These are phyloP conservation scores for Kwoniella europaea DNA, from an alignment of 768 basidiomycete genomes.

Conservation along the genomic window DNA sequence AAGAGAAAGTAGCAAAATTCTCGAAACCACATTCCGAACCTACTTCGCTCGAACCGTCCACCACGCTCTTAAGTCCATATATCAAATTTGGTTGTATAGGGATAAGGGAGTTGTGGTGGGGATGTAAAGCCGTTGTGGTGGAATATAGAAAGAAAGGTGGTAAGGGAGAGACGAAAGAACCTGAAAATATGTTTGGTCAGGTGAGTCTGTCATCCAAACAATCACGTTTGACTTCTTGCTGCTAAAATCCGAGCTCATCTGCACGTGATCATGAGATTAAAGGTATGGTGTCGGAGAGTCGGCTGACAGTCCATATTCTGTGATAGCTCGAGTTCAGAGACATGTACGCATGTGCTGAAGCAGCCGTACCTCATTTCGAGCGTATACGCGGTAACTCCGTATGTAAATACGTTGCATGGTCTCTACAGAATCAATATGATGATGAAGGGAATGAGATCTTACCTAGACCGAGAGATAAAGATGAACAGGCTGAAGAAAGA, in stretches of 20 bases:
- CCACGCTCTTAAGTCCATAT: conserved; percentile 55
- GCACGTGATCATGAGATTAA: no score
- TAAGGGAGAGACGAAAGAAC: conserved; percentile 52
- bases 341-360: conserved; percentile 59
- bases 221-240: no score
- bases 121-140: conserved; percentile 48
- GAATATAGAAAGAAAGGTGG: conserved; percentile 36
- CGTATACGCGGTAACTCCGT: conserved; percentile 57
- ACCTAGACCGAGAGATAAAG: conserved; percentile 48
- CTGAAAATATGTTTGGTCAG: conserved; percentile 58
- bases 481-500: conserved; percentile 46
- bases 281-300: no score
- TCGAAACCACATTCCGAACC: conserved; percentile 59
- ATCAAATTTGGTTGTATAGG: conserved; percentile 59
- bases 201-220: conserved; percentile 22
- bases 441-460: conserved; percentile 49
- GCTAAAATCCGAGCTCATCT: no score
- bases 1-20: conserved; percentile 55
- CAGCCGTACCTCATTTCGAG: conserved; percentile 54
- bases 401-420: conserved; percentile 58
- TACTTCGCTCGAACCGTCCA: conserved; percentile 55
- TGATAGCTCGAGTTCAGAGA: conserved; percentile 55
- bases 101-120: conserved; percentile 58
- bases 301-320: background rate
- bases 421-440: conserved; percentile 58